phyloP scores from a whole-genome alignment of 306 rosid species.

The Benincasa hispida region DNA sequence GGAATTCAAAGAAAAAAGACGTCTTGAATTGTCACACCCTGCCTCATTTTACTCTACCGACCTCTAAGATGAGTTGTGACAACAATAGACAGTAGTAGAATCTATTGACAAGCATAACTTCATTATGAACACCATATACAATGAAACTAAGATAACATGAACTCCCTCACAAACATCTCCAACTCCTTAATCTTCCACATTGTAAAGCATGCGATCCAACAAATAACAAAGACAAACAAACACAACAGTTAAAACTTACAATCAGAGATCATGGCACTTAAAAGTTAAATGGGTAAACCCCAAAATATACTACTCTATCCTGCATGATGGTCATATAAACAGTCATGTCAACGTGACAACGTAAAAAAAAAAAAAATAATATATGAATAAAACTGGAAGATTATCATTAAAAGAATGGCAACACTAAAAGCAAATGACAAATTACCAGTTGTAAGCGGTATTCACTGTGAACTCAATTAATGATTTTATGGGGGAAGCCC shows the following conservation, averaged over 20 bases:
- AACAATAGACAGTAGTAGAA: no score
- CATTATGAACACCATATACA: no score
- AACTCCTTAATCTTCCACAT: neutral
- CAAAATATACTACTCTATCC: neutral
- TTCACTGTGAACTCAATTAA: neutral
- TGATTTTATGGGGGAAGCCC: neutral
- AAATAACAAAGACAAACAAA: neutral
- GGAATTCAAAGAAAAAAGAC: neutral
- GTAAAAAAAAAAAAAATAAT: neutral
- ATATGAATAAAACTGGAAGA: neutral
- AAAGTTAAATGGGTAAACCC: neutral
- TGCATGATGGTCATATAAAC: neutral
- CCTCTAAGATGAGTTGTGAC: no score
- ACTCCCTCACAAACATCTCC: neutral
- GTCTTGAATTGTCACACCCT: neutral
- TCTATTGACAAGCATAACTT: no score
- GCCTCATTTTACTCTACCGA: no score
- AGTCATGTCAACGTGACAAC: neutral
- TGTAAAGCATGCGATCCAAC: neutral
- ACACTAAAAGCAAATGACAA: neutral
- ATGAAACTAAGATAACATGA: no score
- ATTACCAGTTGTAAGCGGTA: neutral
- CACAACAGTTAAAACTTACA: neutral
- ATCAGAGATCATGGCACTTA: neutral
- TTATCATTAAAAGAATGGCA: neutral